Base-by-base conservation (phyloP, 2,329 filamentous ascomycete species). In the Alternaria sp. region DNA sequence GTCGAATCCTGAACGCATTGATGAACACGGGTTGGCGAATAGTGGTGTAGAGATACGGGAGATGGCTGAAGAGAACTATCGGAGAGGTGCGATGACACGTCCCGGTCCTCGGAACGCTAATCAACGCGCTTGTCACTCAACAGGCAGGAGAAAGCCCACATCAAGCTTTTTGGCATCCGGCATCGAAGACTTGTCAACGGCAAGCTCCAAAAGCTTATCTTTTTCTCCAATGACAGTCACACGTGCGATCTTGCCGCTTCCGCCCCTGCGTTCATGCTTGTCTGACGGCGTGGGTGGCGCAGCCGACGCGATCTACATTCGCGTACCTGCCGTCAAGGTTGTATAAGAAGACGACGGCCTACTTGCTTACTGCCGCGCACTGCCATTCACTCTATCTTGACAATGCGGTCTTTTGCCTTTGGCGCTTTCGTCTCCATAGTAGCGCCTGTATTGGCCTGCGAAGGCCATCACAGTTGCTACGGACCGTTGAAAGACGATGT, bases 401-500 rank as follows among this genome's bases (percentile, higher is more conserved):
- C 30, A 28, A 70, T 70, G 68, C 52, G 57, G 24, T 49, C 59
- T 8, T 28, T 54, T 30, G 51, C 34, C 3, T 42, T 64, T n/a
- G 44, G 57, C 42, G 54, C 57, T 8, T 36, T 68, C 34, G 61
- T 60, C 32, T 52, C 59, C 18, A 56, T 47, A 5, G 24, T 60
- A 32, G 65, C 61, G 14, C 43, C 59, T 8, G 62, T 42, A 4
- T 61, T 49, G 32, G 74, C 71, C 16, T 78, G 75, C 42, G 80
- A 77, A 46, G 73, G 67, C 2, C 64, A 70, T 14, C 64, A 73
- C 52, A 68, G 65, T 52, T 82, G 80, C 66, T 79, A 80, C 59
- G 78, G 79, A 8, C 77, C 78, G n/a, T 56, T 71, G 20, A 71
- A 76, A 57, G 66, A 77, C 24, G 75, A 81, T 62, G 73, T 81